These are phyloP conservation scores for Gamsiella multidivaricata DNA, from an alignment of 192 early-diverging fungal species.

Conservation along the genomic window DNA sequence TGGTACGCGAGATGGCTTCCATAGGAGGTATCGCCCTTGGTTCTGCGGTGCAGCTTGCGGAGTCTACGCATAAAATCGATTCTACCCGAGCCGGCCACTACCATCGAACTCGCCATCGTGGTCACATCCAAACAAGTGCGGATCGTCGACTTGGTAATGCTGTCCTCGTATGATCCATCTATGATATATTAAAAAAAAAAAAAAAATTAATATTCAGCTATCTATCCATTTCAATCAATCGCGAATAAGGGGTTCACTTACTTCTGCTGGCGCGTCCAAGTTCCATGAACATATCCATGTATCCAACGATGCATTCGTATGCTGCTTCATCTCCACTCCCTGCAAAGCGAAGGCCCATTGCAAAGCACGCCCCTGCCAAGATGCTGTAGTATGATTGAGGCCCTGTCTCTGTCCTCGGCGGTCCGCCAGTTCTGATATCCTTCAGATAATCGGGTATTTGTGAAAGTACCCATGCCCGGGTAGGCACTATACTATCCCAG, in stretches of 20 bases:
- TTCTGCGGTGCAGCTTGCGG: constrained; percentile 61
- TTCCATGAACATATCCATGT: constrained; percentile 65
- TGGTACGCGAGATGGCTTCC: constrained; percentile 77
- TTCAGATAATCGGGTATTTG: constrained; percentile 74
- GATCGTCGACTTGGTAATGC: constrained; percentile 71
- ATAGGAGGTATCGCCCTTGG: constrained; percentile 65
- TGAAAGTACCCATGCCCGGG: constrained; percentile 69
- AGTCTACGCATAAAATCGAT: constrained; percentile 69
- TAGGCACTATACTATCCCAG: constrained; percentile 74
- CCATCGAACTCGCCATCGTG: constrained; percentile 68
- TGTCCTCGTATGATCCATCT: constrained; percentile 67
- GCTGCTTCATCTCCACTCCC: constrained; percentile 65
- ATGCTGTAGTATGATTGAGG: constrained; percentile 75
- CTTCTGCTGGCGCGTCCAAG: constrained; percentile 49
- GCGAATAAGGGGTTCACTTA: too few species aligned
- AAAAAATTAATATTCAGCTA: not conserved
- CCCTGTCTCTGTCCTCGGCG: constrained; percentile 32
- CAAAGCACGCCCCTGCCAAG: constrained; percentile 74
- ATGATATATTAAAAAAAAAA: not conserved
- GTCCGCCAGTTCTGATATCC: constrained; percentile 14
- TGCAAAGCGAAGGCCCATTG: constrained; percentile 76
- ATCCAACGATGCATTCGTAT: constrained; percentile 58
- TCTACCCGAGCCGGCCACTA: constrained; percentile 88
- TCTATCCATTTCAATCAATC: constrained; percentile 6
- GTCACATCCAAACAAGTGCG: constrained; percentile 78